Percentiles rank a stretch among this genome's conserved stretches.
phyloP scores from a whole-genome alignment of 148 eudicot genomes.

The Mesembryanthemum crystallinum region DNA sequence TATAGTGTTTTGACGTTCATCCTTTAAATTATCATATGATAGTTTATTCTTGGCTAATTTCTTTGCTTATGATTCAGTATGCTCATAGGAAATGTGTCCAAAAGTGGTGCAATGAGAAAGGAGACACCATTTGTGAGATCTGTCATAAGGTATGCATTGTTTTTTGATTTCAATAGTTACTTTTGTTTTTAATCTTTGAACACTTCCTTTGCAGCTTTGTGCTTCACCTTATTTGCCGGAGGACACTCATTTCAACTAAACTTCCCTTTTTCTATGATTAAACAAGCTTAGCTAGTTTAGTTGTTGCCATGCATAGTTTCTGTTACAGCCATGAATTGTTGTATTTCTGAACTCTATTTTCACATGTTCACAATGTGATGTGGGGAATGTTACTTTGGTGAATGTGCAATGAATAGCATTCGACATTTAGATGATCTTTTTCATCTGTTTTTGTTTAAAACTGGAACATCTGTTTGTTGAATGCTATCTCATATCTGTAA shows the following conservation, averaged over 20 bases:
- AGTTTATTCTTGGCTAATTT: slow-evolving; percentile 14
- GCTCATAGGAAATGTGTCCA: slow-evolving; percentile 92
- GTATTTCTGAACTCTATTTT: not conserved
- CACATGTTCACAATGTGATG: not conserved
- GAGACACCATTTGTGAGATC: slow-evolving; percentile 77
- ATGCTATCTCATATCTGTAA: not conserved
- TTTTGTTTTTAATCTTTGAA: not conserved
- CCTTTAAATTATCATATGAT: not conserved
- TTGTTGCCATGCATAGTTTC: not conserved
- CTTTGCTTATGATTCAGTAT: slow-evolving; percentile 42
- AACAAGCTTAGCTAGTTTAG: not conserved
- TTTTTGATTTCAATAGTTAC: not conserved
- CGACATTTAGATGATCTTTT: not conserved
- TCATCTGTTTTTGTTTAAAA: not conserved
- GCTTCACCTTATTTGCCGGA: not conserved
- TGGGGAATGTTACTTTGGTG: not conserved
- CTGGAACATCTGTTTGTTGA: not conserved
- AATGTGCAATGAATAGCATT: not conserved
- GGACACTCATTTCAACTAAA: not conserved
- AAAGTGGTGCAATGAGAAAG: slow-evolving; percentile 84
- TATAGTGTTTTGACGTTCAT: not conserved
- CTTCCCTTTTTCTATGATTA: not conserved
- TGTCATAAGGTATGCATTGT: slow-evolving; percentile 66
- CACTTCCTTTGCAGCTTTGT: not conserved
- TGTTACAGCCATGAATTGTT: not conserved